These are phyloP conservation scores for Pseudocercospora macadamiae DNA, from an alignment of 2,329 filamentous ascomycete genomes.

Conservation along the genomic window DNA sequence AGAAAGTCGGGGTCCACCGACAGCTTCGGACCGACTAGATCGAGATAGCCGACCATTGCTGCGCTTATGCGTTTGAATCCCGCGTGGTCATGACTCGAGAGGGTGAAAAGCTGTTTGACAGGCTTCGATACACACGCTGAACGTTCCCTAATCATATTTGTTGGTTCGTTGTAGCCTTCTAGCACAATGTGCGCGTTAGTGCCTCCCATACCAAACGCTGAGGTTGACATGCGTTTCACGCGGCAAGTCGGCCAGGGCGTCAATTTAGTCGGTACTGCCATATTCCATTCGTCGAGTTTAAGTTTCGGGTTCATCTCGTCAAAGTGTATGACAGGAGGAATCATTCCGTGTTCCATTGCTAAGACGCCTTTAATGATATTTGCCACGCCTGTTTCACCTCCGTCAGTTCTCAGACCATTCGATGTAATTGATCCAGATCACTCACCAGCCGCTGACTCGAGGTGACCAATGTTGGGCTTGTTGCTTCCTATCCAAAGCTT, in stretches of 20 bases:
- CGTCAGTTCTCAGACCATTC: too few relatives aligned
- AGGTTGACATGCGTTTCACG: conserved; percentile 17
- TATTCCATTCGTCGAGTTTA: conserved; percentile 17
- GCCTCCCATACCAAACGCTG: conserved; percentile 26
- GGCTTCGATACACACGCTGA: background rate
- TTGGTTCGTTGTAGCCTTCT: background rate
- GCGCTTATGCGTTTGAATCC: too few relatives aligned
- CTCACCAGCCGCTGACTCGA: conserved; percentile 55
- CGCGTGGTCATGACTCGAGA: background rate
- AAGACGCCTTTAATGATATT: conserved; percentile 45
- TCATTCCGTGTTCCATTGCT: conserved; percentile 7
- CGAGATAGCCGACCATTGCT: too few relatives aligned
- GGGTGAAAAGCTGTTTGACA: background rate
- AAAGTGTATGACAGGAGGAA: conserved; percentile 28
- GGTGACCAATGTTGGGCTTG: conserved; percentile 49
- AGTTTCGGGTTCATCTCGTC: conserved; percentile 34
- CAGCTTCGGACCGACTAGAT: too few relatives aligned
- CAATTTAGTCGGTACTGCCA: conserved; percentile 20
- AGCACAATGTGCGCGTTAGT: conserved; percentile 8
- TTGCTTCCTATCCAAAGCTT: conserved; percentile 33
- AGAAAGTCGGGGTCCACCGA: too few relatives aligned
- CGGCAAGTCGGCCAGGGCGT: conserved; percentile 9
- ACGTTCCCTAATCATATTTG: background rate
- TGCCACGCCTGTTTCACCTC: too few relatives aligned
- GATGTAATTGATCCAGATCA: too few relatives aligned